These are phyloP conservation scores for Mycosphaerella sp. DNA, from an alignment of 2,329 filamentous ascomycete species.

Conservation along the genomic window DNA sequence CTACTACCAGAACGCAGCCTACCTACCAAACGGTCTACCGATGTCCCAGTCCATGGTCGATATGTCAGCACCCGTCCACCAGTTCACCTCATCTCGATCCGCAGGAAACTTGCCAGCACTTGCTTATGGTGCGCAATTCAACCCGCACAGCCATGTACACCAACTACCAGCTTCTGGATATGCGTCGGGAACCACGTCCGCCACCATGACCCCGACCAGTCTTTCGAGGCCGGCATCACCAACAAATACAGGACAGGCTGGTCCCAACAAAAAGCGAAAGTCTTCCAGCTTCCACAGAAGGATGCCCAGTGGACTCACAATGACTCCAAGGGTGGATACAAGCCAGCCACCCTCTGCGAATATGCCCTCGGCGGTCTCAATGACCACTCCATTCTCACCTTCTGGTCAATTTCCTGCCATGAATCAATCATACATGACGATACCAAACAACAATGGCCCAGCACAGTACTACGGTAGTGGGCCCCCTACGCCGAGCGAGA, in stretches of 20 bases:
- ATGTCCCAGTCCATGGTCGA: slow-evolving; percentile 38
- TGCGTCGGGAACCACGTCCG: slow-evolving; percentile 38
- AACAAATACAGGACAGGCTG: slow-evolving; percentile 48
- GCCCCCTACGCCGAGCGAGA: slow-evolving; percentile 31
- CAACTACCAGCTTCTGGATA: slow-evolving; percentile 30
- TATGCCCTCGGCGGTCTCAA: slow-evolving; percentile 28
- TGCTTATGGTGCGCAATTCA: slow-evolving; percentile 33
- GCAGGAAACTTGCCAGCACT: slow-evolving; percentile 58
- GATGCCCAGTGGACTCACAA: slow-evolving; percentile 66
- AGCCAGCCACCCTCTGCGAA: slow-evolving; percentile 29
- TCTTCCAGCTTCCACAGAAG: slow-evolving; percentile 47
- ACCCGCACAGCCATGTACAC: slow-evolving; percentile 34
- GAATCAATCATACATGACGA: slow-evolving; percentile 32
- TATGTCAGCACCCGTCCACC: slow-evolving; percentile 35
- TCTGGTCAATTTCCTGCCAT: slow-evolving; percentile 33
- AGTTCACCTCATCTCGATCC: slow-evolving; percentile 55
- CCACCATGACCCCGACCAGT: slow-evolving; percentile 52
- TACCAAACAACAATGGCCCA: slow-evolving; percentile 27
- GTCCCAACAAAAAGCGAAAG: slow-evolving; percentile 77
- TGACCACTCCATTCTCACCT: slow-evolving; percentile 37
- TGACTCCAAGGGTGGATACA: slow-evolving; percentile 70
- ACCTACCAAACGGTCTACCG: slow-evolving; percentile 27
- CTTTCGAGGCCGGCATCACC: slow-evolving; percentile 72
- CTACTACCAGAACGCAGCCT: slow-evolving; percentile 26
- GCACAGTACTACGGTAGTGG: slow-evolving; percentile 30